Base-by-base conservation (phyloP, 331 rosid genomes). In the Prunus yedoensis region DNA sequence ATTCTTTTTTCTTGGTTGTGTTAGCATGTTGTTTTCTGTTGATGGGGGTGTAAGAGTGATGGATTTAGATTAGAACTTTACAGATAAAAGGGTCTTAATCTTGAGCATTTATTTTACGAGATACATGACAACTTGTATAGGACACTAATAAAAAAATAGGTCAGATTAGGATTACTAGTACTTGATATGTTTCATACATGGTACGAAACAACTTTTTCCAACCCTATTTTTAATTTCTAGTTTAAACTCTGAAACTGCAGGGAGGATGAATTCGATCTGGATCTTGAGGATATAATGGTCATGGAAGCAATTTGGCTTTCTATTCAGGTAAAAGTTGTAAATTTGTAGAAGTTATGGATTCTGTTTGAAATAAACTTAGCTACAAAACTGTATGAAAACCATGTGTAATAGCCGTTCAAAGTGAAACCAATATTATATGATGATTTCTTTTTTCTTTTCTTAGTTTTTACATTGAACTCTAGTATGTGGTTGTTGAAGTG, bases 221-320 rank as follows among this genome's bases (percentile, higher is more conserved):
- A 21, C 27, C 10, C 6, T 27, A 23, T 5, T 30, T 25, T 58
- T 69, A 35, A 47, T 21, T 53, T 3, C 56, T 62, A 43, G 20
- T 70, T 41, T 64, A 17, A 77, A 66, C 70, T 28, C 64, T 74
- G 53, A 82, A 80, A 68, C 80, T 78, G 77, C 86, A 95, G 99
- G 87, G 98, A 91, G 65, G 97, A 92, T 71, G 98, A 92, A 74
- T 88, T 95, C 80, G 99, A 95, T 20, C 79, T 89, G 16, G 99
- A 95, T 87, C 96, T 95, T 52, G 99, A 95, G 88, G 99, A 92
- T 84, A 85, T 95, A 82, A 95, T 95, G 99, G 91, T 95, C 88
- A 95, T 92, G 89, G 99, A 95, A 89, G 99, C 99, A 84, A 91
- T 95, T 69, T 95, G 99, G 99, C 97, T 91, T 78, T 95, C 99